Conservation (phyloP, 108 stramenopile species). For the Discostella stelligeroides region DNA sequence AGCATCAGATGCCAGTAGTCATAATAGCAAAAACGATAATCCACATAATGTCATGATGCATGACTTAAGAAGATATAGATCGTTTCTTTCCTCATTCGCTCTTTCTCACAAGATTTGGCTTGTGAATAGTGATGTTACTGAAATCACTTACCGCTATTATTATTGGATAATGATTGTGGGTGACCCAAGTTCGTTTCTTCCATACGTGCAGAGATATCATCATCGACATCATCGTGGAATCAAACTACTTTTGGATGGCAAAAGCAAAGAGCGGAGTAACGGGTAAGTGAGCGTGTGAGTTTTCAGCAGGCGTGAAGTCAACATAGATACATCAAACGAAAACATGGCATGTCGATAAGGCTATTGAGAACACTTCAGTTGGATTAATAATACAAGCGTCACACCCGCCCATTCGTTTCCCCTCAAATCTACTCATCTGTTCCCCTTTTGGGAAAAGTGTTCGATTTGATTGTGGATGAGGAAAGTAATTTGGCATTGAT, state of each 20-base stretch:
- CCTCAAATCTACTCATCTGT: slow-evolving; percentile 1
- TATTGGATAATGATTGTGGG: too few relatives aligned
- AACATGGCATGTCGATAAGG: slow-evolving; percentile 18
- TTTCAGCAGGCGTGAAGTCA: too few relatives aligned
- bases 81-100: slow-evolving; percentile 7
- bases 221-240: too few relatives aligned
- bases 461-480: too few relatives aligned
- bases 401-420: slow-evolving; percentile 12
- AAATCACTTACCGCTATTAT: too few relatives aligned
- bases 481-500: slow-evolving; percentile 10
- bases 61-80: slow-evolving; percentile 4
- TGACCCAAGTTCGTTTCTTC: too few relatives aligned
- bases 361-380: slow-evolving; percentile 21
- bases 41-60: slow-evolving; percentile 12
- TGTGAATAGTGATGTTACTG: too few relatives aligned
- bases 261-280: too few relatives aligned
- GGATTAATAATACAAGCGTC: slow-evolving; percentile 11
- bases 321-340: too few relatives aligned
- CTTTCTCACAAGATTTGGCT: background rate
- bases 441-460: background rate
- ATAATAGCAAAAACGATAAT: slow-evolving; percentile 3
- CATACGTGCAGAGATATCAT: too few relatives aligned
- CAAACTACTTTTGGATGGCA: too few relatives aligned
- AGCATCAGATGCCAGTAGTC: slow-evolving; percentile 22
- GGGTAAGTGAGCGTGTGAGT: too few relatives aligned